Conservation (phyloP, 495 filamentous ascomycete genomes). For the Xylaria acuta region DNA sequence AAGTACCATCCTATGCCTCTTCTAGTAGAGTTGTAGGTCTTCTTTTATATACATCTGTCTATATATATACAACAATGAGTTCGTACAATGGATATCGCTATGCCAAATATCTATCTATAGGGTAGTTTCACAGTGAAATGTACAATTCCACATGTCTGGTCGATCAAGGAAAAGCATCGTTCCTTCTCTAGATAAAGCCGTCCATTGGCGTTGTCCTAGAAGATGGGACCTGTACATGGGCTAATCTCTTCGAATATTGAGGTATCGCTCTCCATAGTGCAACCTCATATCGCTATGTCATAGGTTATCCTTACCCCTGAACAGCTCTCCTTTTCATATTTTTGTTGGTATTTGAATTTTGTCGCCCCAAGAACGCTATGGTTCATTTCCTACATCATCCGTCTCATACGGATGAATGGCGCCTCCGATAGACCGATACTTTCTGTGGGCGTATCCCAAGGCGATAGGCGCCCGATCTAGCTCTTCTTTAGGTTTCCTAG, state of each 20-base stretch:
- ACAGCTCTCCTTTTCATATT: not conserved
- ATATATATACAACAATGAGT: not conserved
- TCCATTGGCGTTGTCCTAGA: not conserved
- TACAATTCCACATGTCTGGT: not conserved
- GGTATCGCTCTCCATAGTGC: not conserved
- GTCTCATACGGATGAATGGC: conserved; percentile 11
- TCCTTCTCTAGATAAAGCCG: not conserved
- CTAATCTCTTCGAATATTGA: not conserved
- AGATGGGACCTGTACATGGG: not conserved
- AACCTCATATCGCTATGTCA: not conserved
- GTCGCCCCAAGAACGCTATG: not conserved
- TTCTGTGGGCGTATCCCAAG: conserved; percentile 24
- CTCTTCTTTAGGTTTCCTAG: not conserved
- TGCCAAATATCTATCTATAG: conserved; percentile 17
- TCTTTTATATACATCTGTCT: conserved; percentile 11
- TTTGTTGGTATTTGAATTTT: not conserved
- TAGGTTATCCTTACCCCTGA: not conserved
- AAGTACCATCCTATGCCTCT: not conserved
- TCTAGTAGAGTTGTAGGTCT: not conserved
- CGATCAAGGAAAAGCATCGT: not conserved
- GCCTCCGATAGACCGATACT: conserved; percentile 12
- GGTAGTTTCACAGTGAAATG: not conserved
- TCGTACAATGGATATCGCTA: conserved; percentile 14
- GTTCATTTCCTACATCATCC: not conserved
- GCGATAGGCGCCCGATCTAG: conserved; percentile 2